Evolutionary conservation across 768 basidiomycete genomes (phyloP), one percentile per base, ranked within the genome.

Genomic region (Sporobolomyces roseus): DNA sequence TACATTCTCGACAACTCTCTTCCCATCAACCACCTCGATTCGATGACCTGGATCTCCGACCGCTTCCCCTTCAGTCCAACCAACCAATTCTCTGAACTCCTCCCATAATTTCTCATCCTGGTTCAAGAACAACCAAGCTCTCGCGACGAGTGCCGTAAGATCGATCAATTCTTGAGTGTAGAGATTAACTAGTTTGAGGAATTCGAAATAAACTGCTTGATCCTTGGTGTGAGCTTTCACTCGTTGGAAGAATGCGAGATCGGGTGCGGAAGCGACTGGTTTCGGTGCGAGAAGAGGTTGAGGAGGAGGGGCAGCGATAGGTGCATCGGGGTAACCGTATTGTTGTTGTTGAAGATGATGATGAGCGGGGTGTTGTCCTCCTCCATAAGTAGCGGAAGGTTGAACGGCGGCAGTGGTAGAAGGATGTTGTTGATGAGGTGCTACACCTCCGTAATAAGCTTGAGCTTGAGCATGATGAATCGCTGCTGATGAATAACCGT

Each of bases 151-250:
- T 16, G 86, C 86, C 76, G 86, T 86, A 48, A 86, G 81, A 77
- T 96, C 91, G 74, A 98, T 88, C 72, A 97, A 86, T 62, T 93
- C 91, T 75, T 88, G 89, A 16, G 89, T 87, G 80, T 89, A 98
- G 61, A 97, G 83, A 76, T 86, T 88, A 59, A 97, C 83, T 41
- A 98, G 82, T 80, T 93, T 97, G 75, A 97, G 81, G 78, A 97
- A 97, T 74, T 98, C 93, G 75, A 93, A 68, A 67, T 82, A 82
- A 35, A 77, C 77, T 32, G 75, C 71, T 61, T 77, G 78, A 74
- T 82, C 80, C 63, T 81, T 80, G 70, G 80, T 79, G 70, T 77
- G 76, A 61, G 79, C 79, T 75, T 81, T 82, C 75, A 91, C 90
- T 56, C 89, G 86, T 76, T 93, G 92, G 77, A 97, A 97, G 83